Percentiles rank a stretch among this genome's conserved stretches.
Evolutionary conservation across 495 filamentous ascomycete genomes (phyloP).

Genomic region (Penicillium silybi): DNA sequence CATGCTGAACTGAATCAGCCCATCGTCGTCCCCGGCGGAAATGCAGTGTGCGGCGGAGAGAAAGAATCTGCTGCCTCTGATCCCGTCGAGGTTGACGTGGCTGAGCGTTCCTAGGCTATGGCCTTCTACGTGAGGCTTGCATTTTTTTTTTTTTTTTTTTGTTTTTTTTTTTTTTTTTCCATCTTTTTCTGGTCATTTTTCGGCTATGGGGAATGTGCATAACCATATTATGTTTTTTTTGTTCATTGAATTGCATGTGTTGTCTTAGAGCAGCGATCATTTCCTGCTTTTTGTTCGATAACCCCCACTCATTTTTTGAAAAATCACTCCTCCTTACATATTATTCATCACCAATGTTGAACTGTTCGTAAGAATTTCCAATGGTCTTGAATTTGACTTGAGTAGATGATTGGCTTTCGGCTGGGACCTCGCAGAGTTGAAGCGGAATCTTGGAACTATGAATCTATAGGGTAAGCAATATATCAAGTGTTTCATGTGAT

Average conservation of each 20-base stretch:
- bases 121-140: neutral
- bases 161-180: neutral
- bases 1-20: conserved; percentile 62
- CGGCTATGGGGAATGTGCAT: neutral
- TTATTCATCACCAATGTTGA: too few relatives aligned
- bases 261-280: neutral
- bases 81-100: conserved; percentile 3
- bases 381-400: neutral
- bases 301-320: neutral
- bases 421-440: too few relatives aligned
- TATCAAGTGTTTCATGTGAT: too few relatives aligned
- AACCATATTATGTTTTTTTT: neutral
- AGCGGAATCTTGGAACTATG: too few relatives aligned
- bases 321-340: neutral
- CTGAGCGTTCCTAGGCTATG: neutral
- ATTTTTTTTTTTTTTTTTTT: neutral
- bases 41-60: conserved; percentile 4
- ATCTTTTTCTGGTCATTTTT: neutral
- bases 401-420: too few relatives aligned
- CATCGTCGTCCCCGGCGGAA: conserved; percentile 35
- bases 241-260: neutral
- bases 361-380: too few relatives aligned
- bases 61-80: conserved; percentile 2
- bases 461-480: too few relatives aligned
- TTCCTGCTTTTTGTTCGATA: neutral